A percentile compares a stretch with the other conserved stretches of the same genome.
Conservation (phyloP, 2,329 filamentous ascomycete species). For the Claviceps sp. region DNA sequence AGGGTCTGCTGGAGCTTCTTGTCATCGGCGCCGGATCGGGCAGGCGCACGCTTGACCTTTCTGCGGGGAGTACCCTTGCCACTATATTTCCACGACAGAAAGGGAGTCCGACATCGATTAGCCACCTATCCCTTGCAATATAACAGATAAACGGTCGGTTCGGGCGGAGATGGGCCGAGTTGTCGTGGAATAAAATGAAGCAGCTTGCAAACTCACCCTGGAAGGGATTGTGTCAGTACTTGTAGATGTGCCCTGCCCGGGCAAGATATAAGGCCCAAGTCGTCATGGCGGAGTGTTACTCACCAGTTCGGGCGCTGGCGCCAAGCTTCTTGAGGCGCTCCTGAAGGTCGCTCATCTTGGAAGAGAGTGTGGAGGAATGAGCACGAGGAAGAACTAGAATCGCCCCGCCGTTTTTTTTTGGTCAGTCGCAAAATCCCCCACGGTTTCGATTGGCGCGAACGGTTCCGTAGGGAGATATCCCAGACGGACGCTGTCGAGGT, state of each 20-base stretch:
- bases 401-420: not conserved
- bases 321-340: slow-evolving; percentile 48
- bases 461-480: not conserved
- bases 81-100: slow-evolving; percentile 26
- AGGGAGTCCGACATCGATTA: slow-evolving; percentile 13
- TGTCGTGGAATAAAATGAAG: not conserved
- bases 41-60: slow-evolving; percentile 97
- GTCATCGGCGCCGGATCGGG: slow-evolving; percentile 87
- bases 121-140: slow-evolving; percentile 2
- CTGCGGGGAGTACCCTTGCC: slow-evolving; percentile 97
- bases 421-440: slow-evolving; percentile 7
- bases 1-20: slow-evolving; percentile 97
- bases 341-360: slow-evolving; percentile 42
- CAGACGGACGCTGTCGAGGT: too few relatives aligned
- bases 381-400: slow-evolving; percentile 3
- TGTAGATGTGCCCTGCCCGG: not conserved
- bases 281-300: slow-evolving; percentile 23
- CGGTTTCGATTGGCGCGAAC: not conserved
- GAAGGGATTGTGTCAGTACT: not conserved
- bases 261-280: not conserved
- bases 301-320: slow-evolving; percentile 50
- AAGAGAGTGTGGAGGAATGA: slow-evolving; percentile 14
- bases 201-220: slow-evolving; percentile 23
- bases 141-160: too few relatives aligned
- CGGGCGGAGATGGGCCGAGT: too few relatives aligned